phyloP scores from a whole-genome alignment of 768 basidiomycete species.

The Podaxis rugospora region DNA sequence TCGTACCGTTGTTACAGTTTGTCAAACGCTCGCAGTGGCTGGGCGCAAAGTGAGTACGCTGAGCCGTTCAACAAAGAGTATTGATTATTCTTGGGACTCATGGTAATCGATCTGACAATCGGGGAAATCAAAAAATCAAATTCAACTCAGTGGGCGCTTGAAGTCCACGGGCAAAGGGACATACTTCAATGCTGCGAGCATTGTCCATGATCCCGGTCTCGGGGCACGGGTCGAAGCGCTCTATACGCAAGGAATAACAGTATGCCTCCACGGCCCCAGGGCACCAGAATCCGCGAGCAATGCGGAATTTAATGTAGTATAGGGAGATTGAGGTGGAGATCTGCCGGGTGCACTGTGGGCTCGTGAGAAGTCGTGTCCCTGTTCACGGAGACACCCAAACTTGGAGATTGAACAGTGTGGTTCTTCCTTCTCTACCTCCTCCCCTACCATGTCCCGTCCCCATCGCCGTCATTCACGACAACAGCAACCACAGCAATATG shows the following conservation, averaged over 20 bases:
- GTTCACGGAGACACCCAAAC: constrained; percentile 13
- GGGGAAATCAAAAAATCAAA: not conserved
- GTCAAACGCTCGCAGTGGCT: not conserved
- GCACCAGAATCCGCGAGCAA: not conserved
- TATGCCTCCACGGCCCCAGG: constrained; percentile 1
- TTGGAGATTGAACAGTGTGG: constrained; percentile 13
- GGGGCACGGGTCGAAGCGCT: not conserved
- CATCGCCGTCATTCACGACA: constrained; percentile 36
- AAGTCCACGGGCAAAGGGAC: not conserved
- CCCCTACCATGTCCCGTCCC: constrained; percentile 33
- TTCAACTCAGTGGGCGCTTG: not conserved
- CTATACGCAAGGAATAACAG: not conserved
- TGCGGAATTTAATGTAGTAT: not conserved
- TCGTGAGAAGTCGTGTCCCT: constrained; percentile 24
- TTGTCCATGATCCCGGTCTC: not conserved
- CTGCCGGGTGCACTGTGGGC: constrained; percentile 2
- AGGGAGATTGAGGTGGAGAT: constrained; percentile 14
- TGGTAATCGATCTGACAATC: not conserved
- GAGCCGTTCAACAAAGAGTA: too few species aligned
- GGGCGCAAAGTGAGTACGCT: not conserved
- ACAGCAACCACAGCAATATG: constrained; percentile 48
- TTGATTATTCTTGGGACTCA: too few species aligned
- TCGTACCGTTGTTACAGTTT: not conserved
- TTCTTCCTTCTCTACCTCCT: constrained; percentile 11
- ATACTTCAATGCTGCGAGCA: not conserved